Base-by-base conservation (phyloP, 495 filamentous ascomycete genomes). In the Xylaria grammica region DNA sequence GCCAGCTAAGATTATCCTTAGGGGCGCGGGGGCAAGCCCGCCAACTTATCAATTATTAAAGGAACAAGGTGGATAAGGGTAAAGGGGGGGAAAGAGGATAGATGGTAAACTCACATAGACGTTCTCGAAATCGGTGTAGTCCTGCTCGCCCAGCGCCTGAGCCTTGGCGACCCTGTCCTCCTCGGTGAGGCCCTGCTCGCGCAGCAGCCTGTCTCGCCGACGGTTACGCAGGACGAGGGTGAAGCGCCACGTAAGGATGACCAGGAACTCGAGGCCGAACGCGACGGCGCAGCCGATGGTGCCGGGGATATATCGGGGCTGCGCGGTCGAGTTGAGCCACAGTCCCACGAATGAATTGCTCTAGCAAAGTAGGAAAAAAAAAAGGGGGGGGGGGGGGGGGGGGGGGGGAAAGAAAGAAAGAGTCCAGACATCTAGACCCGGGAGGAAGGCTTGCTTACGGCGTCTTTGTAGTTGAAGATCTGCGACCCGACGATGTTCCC, bases 401-500 rank as follows among this genome's bases (percentile, higher is more conserved):
- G n/a, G n/a, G n/a, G n/a, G n/a, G n/a, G n/a, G n/a, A n/a, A n/a
- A n/a, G n/a, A n/a, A n/a, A n/a, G n/a, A n/a, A n/a, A n/a, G n/a
- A n/a, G n/a, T n/a, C n/a, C n/a, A n/a, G n/a, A n/a, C n/a, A n/a
- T n/a, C n/a, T n/a, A n/a, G n/a, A n/a, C n/a, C n/a, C n/a, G n/a
- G n/a, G n/a, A n/a, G n/a, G n/a, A 56, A 56, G 36, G 34, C 4
- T 0, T 15, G 46, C 56, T 3, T 59, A 59, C 56, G 19, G 56
- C 56, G 34, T 59, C 56, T 59, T 26, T 30, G 78, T 77, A 0
- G 78, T 79, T 77, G 66, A 87, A 87, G 0, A 85, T 87, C 62
- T 84, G 82, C 11, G 84, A 84, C 0, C 85, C 85, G n/a, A 86
- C 81, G 67, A 87, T 86, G 50, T 86, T 86, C 0, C 82, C 83